phyloP scores from a whole-genome alignment of 2,329 filamentous ascomycete species.

The Colletotrichum lindemuthianum region DNA sequence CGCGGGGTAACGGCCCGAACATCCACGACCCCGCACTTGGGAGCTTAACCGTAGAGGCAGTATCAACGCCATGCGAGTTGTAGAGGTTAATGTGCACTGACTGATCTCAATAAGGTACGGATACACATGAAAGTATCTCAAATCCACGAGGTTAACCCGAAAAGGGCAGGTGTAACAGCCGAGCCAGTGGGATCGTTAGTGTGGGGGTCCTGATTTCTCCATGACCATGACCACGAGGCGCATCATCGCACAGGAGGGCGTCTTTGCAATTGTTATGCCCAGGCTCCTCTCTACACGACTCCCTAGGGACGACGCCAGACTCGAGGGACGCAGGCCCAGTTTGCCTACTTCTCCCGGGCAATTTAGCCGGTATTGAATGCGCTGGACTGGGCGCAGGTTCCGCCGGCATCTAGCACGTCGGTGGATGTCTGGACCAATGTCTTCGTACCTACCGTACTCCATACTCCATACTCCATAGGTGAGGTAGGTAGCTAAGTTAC shows the following conservation, averaged over 20 bases:
- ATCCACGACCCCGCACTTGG: background rate
- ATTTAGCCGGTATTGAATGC: background rate
- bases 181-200: background rate
- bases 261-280: too few relatives aligned
- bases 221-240: background rate
- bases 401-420: background rate
- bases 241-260: background rate
- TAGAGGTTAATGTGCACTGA: too few relatives aligned
- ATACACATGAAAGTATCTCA: too few relatives aligned
- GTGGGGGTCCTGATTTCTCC: background rate
- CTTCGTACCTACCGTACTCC: background rate
- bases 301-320: too few relatives aligned
- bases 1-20: conserved; percentile 27
- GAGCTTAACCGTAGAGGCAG: too few relatives aligned
- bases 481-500: background rate
- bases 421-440: background rate
- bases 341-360: too few relatives aligned
- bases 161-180: conserved; percentile 21
- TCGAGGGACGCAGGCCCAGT: too few relatives aligned
- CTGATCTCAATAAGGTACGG: too few relatives aligned
- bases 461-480: too few relatives aligned
- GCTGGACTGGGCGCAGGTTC: conserved; percentile 5
- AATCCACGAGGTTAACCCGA: background rate
- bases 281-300: too few relatives aligned
- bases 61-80: too few relatives aligned